Percentiles rank a stretch among this genome's conserved stretches.
These are phyloP conservation scores for Parathielavia appendiculata DNA, from an alignment of 495 filamentous ascomycete species.

Conservation along the genomic window DNA sequence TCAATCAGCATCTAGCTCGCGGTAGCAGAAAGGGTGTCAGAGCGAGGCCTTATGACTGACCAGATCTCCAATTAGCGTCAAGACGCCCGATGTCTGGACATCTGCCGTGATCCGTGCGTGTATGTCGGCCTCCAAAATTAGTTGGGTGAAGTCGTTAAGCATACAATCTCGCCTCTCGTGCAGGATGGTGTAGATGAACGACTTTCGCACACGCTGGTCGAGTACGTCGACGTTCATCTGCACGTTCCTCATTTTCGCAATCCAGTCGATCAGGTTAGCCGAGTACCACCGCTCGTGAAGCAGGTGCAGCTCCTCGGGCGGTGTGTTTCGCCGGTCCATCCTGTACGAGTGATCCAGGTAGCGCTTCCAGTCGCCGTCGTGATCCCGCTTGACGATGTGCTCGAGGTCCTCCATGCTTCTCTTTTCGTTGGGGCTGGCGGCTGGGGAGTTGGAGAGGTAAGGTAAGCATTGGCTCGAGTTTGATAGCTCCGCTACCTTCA, in stretches of 20 bases:
- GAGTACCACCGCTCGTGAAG: conserved; percentile 23
- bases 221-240: neutral
- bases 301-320: conserved; percentile 10
- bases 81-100: neutral
- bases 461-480: too few species aligned
- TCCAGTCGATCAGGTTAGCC: neutral
- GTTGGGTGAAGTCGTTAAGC: neutral
- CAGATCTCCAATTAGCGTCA: neutral
- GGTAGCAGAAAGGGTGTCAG: too few species aligned
- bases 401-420: too few species aligned
- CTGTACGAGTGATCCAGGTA: neutral
- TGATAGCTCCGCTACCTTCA: too few species aligned
- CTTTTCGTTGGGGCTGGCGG: too few species aligned
- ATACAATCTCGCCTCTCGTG: too few species aligned
- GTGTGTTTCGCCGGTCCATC: neutral
- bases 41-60: too few species aligned
- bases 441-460: too few species aligned
- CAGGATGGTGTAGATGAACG: neutral
- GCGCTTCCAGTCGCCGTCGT: neutral
- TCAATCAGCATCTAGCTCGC: too few species aligned
- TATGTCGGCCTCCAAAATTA: neutral
- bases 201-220: neutral
- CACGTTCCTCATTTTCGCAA: neutral
- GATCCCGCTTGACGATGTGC: neutral
- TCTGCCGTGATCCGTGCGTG: neutral